Evolutionary conservation across 31 red algal species (phyloP).

Genomic region (Porphyra umbilicalis): DNA sequence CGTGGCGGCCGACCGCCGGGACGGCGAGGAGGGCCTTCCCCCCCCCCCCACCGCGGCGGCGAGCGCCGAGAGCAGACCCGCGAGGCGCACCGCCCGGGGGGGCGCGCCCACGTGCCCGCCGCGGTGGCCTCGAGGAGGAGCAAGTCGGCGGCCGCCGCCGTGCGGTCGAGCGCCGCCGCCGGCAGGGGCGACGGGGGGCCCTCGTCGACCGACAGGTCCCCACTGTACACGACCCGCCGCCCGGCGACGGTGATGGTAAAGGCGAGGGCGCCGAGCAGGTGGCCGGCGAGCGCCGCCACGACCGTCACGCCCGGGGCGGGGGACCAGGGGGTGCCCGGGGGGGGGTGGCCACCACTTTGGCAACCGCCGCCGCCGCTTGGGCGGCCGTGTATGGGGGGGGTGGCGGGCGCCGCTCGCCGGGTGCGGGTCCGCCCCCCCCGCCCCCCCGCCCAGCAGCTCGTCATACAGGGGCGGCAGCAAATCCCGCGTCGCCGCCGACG

Average conservation of each 20-base stretch:
- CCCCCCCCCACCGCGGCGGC: slow-evolving; percentile 22
- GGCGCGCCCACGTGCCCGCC: slow-evolving; percentile 25
- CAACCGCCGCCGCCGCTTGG: slow-evolving; percentile 16
- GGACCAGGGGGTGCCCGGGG: neutral
- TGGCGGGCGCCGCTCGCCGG: slow-evolving; percentile 16
- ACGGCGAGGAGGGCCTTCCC: slow-evolving; percentile 74
- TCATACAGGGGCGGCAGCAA: slow-evolving; percentile 26
- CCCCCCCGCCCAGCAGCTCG: slow-evolving; percentile 42
- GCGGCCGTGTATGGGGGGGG: slow-evolving; percentile 9
- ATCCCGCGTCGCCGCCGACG: slow-evolving; percentile 59
- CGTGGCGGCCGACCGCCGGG: slow-evolving; percentile 58
- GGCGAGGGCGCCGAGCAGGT: slow-evolving; percentile 61
- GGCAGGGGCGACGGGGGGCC: slow-evolving; percentile 24
- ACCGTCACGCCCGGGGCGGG: slow-evolving; percentile 17
- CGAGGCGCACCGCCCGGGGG: slow-evolving; percentile 12
- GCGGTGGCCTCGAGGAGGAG: slow-evolving; percentile 72
- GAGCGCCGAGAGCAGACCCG: slow-evolving; percentile 21
- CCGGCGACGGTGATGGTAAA: slow-evolving; percentile 22
- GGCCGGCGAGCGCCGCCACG: slow-evolving; percentile 38
- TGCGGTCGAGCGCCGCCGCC: slow-evolving; percentile 6
- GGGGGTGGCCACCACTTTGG: slow-evolving; percentile 10
- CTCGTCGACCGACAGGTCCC: slow-evolving; percentile 34
- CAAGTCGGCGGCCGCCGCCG: slow-evolving; percentile 38
- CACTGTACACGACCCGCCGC: slow-evolving; percentile 44
- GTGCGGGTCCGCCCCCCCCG: slow-evolving; percentile 8